phyloP scores from a whole-genome alignment of 2,329 filamentous ascomycete species.

The Scolecobasidium constrictum region DNA sequence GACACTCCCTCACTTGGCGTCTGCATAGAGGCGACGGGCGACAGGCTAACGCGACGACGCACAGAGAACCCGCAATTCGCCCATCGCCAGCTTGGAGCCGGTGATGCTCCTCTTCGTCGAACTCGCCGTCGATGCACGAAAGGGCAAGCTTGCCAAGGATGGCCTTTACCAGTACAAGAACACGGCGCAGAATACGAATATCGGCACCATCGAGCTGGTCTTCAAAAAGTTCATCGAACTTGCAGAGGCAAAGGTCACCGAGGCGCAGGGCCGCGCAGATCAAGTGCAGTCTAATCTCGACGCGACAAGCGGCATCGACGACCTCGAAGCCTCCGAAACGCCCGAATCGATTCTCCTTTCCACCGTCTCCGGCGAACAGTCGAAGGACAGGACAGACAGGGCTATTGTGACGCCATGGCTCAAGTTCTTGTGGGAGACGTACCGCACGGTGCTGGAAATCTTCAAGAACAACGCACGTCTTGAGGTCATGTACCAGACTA shows the following conservation, averaged over 20 bases:
- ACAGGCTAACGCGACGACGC: too few relatives aligned
- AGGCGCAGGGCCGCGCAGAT: slow-evolving; percentile 91
- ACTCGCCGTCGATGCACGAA: slow-evolving; percentile 91
- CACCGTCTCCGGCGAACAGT: slow-evolving; percentile 96
- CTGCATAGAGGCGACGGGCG: background rate
- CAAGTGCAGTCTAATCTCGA: slow-evolving; percentile 85
- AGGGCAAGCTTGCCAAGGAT: slow-evolving; percentile 97
- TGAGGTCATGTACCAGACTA: slow-evolving; percentile 97
- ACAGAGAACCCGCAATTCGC: slow-evolving; percentile 81
- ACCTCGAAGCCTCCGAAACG: slow-evolving; percentile 93
- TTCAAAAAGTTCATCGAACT: slow-evolving; percentile 97
- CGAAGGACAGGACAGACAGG: slow-evolving; percentile 90
- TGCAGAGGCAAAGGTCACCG: slow-evolving; percentile 89
- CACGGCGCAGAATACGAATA: slow-evolving; percentile 97
- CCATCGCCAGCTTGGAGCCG: slow-evolving; percentile 90
- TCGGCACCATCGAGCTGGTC: slow-evolving; percentile 94
- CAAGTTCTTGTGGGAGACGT: slow-evolving; percentile 99
- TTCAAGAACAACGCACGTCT: slow-evolving; percentile 97
- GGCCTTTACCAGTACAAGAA: slow-evolving; percentile 99
- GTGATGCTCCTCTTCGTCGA: slow-evolving; percentile 98
- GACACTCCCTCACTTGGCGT: background rate
- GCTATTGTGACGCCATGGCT: slow-evolving; percentile 98
- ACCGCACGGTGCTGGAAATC: slow-evolving; percentile 95
- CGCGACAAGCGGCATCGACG: slow-evolving; percentile 70
- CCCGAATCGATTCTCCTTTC: slow-evolving; percentile 96